A percentile compares a stretch with the other conserved stretches of the same genome.
Conservation (phyloP, 805 yeast genomes). For the Nakazawaea ishiwadae region DNA sequence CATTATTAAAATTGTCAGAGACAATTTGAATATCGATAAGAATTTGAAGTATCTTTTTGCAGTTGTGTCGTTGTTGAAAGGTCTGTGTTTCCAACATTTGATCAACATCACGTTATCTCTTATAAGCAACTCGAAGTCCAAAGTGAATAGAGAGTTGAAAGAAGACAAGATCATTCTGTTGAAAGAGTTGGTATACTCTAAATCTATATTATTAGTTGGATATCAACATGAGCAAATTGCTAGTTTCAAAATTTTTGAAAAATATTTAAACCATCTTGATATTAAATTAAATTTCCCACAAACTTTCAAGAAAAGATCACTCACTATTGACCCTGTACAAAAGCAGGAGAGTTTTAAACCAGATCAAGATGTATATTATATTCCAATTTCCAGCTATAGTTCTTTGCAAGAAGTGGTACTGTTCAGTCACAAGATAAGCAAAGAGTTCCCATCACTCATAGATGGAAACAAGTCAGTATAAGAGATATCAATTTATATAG, state of each 20-base stretch:
- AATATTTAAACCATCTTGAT: conserved; percentile 7
- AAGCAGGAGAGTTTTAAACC: conserved; percentile 12
- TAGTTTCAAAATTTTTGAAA: conserved; percentile 3
- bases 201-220: neutral
- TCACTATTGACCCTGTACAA: conserved; percentile 6
- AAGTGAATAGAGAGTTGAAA: neutral
- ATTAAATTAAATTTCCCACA: conserved; percentile 11
- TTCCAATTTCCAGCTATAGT: conserved; percentile 6
- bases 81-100: conserved; percentile 8
- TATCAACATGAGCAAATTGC: neutral
- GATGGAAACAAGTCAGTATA: too few relatives aligned
- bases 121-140: conserved; percentile 4
- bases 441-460: conserved; percentile 1
- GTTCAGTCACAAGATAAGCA: conserved; percentile 2
- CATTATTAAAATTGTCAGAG: conserved; percentile 1
- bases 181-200: conserved; percentile 3
- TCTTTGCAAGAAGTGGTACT: conserved; percentile 9
- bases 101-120: neutral
- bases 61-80: conserved; percentile 8
- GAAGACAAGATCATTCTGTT: conserved; percentile 1
- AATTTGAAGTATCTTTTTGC: conserved; percentile 5
- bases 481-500: too few relatives aligned
- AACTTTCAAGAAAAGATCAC: conserved; percentile 10
- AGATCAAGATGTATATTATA: conserved; percentile 5
- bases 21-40: neutral